A percentile compares a stretch with the other conserved stretches of the same genome.
Conservation (phyloP, 345 rosid genomes). For the Gossypium turneri region DNA sequence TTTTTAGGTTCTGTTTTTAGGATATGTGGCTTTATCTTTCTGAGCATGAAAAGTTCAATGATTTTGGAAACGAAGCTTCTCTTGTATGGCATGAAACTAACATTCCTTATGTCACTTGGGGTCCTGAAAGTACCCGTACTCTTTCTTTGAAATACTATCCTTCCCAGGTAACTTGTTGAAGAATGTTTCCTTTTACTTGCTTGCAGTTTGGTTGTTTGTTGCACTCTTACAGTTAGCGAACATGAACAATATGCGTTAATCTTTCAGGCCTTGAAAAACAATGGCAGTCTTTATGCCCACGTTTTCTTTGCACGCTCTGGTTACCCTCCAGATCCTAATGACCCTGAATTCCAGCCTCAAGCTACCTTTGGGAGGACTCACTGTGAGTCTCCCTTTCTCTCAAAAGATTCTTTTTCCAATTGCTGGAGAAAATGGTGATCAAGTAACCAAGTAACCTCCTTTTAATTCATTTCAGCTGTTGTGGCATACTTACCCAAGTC, state of each 20-base stretch:
- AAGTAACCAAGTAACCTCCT: background rate
- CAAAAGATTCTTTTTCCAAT: background rate
- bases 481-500: constrained; percentile 76
- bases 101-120: constrained; percentile 90
- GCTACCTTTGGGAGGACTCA: constrained; percentile 66
- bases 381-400: constrained; percentile 34
- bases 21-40: constrained; percentile 78
- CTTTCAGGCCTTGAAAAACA: constrained; percentile 64
- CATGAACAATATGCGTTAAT: background rate
- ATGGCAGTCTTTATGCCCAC: constrained; percentile 81
- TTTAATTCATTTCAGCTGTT: constrained; percentile 55
- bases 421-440: background rate
- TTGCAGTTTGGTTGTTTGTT: background rate
- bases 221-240: background rate
- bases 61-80: constrained; percentile 62
- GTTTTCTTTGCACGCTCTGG: constrained; percentile 89
- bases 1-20: constrained; percentile 35
- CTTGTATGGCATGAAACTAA: constrained; percentile 90
- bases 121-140: constrained; percentile 61
- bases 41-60: constrained; percentile 14
- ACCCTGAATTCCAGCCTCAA: constrained; percentile 78
- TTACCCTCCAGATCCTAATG: constrained; percentile 71
- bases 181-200: background rate
- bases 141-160: constrained; percentile 61
- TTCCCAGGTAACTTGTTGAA: constrained; percentile 71